Conservation (phyloP, 2,329 filamentous ascomycete genomes). For the Ascochyta viciae-villosae region DNA sequence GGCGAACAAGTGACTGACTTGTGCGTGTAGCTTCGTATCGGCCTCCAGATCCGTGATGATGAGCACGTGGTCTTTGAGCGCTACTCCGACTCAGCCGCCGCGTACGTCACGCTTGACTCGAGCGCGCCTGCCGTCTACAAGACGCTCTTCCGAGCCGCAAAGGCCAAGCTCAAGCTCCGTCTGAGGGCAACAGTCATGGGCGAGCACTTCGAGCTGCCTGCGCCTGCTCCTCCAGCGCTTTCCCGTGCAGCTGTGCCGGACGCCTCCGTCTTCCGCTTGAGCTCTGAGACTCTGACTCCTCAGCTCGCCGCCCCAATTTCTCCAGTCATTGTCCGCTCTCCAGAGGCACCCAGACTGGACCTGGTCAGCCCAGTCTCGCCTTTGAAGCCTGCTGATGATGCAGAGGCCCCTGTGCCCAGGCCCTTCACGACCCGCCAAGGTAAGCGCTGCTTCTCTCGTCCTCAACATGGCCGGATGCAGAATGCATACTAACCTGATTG, state of each 20-base stretch:
- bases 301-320: conserved; percentile 29
- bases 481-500: conserved; percentile 17
- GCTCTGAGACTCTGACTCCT: conserved; percentile 36
- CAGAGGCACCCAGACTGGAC: conserved; percentile 26
- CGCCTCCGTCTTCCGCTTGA: conserved; percentile 35
- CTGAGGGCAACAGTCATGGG: conserved; percentile 72
- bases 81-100: conserved; percentile 89
- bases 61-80: conserved; percentile 79
- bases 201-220: conserved; percentile 53
- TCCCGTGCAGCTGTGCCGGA: conserved; percentile 16
- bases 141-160: conserved; percentile 94
- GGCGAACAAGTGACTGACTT: conserved; percentile 26
- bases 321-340: conserved; percentile 42
- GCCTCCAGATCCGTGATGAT: conserved; percentile 70
- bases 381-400: conserved; percentile 29
- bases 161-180: conserved; percentile 97
- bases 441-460: conserved; percentile 26
- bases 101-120: conserved; percentile 80
- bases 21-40: conserved; percentile 61
- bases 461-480: neutral
- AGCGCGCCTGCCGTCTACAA: conserved; percentile 87
- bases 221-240: conserved; percentile 22
- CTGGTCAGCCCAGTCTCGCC: conserved; percentile 34
- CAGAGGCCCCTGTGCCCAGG: conserved; percentile 52
- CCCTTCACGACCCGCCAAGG: conserved; percentile 48